Evolutionary conservation across 441 rosid genomes (phyloP), one percentile per base, ranked within the genome.

Genomic region (Aleurites moluccanus): DNA sequence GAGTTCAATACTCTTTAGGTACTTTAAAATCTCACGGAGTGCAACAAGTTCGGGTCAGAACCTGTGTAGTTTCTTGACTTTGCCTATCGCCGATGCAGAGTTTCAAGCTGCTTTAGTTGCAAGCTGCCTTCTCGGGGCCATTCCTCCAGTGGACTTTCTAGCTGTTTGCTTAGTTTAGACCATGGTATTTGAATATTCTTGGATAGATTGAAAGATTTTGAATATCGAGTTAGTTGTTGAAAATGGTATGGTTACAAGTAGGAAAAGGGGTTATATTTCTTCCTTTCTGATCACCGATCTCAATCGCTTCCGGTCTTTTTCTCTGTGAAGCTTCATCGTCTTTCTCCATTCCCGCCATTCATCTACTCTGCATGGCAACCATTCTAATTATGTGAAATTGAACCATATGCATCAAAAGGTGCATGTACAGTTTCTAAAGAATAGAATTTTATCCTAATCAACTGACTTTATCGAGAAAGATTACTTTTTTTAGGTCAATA

Each of bases 141-240:
- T 83, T 33, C 88, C 88, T 4, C 88, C 88, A 35, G 88, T 85
- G 42, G 86, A 85, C 50, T 85, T 85, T 61, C 88, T 67, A 1
- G 88, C 88, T 0, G 88, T 85, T 71, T 85, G 89, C 86, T 86
- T 86, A 2, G 89, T 86, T 23, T 88, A 82, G 3, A 86, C 88
- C 86, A 86, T 86, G 6, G 15, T 4, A 0, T 1, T 9, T 3
- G 16, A 15, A 18, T 69, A 33, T 10, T 10, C 25, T 25, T 0
- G 21, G 5, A 13, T 2, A 2, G 0, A 3, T 2, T 3, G 3
- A 2, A 20, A 10, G 10, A n/a, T 7, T 18, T 69, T 9, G 2
- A 16, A 18, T 11, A 1, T 4, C 28, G 8, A 23, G n/a, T 25
- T 47, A 27, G 23, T 6, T 4, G 23, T 16, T 16, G 23, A 0